phyloP scores from a whole-genome alignment of 2,329 filamentous ascomycete genomes.

The Nigrograna mackinnonii region DNA sequence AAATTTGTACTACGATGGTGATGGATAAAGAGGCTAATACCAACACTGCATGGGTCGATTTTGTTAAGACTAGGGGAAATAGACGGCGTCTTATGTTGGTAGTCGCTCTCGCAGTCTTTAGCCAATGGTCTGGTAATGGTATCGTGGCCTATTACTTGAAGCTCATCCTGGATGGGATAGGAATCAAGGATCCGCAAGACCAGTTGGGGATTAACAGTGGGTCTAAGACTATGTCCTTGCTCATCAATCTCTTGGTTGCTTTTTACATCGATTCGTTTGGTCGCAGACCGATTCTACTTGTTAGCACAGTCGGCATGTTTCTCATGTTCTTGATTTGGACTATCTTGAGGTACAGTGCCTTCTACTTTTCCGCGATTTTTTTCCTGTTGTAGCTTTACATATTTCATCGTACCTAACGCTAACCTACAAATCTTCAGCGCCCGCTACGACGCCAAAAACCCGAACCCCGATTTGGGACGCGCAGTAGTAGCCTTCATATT shows the following conservation, averaged over 20 bases:
- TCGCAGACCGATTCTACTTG: too few species aligned
- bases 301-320: conserved; percentile 48
- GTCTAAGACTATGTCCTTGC: too few species aligned
- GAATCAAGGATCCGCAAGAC: conserved; percentile 41
- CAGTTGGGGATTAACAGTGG: too few species aligned
- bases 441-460: conserved; percentile 7
- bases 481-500: conserved; percentile 22
- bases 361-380: conserved; percentile 44
- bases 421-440: conserved; percentile 42
- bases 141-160: conserved; percentile 44
- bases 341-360: too few species aligned
- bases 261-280: too few species aligned
- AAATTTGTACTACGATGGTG: background rate
- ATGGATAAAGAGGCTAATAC: conserved; percentile 20
- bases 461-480: conserved; percentile 14
- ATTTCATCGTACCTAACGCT: conserved; percentile 46
- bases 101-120: conserved; percentile 39
- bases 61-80: conserved; percentile 35
- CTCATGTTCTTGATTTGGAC: too few species aligned
- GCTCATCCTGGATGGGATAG: conserved; percentile 42
- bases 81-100: conserved; percentile 43
- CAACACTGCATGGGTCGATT: conserved; percentile 5
- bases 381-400: conserved; percentile 46
- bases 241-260: conserved; percentile 46
- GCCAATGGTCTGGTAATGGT: conserved; percentile 46